Conservation (phyloP, 148 eudicot genomes). For the Bassia scoparia region DNA sequence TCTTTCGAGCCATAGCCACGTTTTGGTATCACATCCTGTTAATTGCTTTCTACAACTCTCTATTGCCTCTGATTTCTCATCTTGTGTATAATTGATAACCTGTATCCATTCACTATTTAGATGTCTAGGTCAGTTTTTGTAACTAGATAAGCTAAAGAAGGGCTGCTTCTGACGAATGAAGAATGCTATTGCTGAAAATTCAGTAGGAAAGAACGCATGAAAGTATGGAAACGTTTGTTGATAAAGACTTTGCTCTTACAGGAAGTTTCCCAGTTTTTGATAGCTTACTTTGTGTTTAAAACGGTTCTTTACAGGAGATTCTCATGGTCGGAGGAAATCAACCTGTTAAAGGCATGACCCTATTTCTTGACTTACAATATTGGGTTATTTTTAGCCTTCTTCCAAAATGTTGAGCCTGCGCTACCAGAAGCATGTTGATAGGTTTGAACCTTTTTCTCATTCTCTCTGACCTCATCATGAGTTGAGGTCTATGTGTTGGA, state of each 20-base stretch:
- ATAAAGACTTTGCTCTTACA: neutral
- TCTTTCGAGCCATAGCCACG: slow-evolving; percentile 96
- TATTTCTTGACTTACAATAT: slow-evolving; percentile 57
- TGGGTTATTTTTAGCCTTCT: slow-evolving; percentile 84
- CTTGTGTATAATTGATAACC: neutral
- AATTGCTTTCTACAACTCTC: slow-evolving; percentile 3
- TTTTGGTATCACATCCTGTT: slow-evolving; percentile 50
- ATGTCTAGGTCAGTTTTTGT: slow-evolving; percentile 91
- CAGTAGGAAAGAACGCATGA: slow-evolving; percentile 93
- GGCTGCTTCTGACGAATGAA: slow-evolving; percentile 76
- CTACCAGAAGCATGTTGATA: slow-evolving; percentile 46
- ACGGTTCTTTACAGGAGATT: slow-evolving; percentile 56
- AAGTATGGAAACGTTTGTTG: slow-evolving; percentile 38
- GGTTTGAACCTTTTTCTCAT: slow-evolving; percentile 38
- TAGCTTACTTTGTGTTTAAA: neutral
- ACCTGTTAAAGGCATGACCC: slow-evolving; percentile 68
- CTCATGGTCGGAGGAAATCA: slow-evolving; percentile 89
- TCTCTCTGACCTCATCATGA: neutral
- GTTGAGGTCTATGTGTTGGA: neutral
- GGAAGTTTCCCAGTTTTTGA: slow-evolving; percentile 1
- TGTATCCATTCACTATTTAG: slow-evolving; percentile 11
- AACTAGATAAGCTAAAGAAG: slow-evolving; percentile 64
- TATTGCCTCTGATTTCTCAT: slow-evolving; percentile 1
- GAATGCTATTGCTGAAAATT: slow-evolving; percentile 81
- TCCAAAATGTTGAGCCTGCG: slow-evolving; percentile 45